Evolutionary conservation across 371 early-diverging fungal genomes (phyloP).

Genomic region (Circinella minor): DNA sequence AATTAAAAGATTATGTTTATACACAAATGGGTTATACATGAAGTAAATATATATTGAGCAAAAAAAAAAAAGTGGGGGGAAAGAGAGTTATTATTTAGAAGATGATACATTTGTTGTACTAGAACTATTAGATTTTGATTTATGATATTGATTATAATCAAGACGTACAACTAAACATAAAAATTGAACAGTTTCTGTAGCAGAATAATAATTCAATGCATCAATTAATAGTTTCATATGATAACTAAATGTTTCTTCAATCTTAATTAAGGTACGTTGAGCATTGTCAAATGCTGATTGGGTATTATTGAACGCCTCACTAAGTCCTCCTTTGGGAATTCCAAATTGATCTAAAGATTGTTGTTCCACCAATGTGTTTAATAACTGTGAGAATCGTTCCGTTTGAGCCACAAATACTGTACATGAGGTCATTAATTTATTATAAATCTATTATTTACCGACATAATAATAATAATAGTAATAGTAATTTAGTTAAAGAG

Average conservation of each 20-base stretch:
- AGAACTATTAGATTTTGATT: background rate
- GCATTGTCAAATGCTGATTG: constrained; percentile 31
- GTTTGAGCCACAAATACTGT: constrained; percentile 67
- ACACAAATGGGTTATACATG: no score
- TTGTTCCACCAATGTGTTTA: constrained; percentile 43
- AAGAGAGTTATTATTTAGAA: no score
- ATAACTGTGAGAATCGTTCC: constrained; percentile 48
- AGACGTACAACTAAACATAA: constrained; percentile 77
- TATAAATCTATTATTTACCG: constrained; percentile 58
- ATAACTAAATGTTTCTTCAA: constrained; percentile 68
- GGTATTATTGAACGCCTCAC: constrained; percentile 14
- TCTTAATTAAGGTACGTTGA: constrained; percentile 45
- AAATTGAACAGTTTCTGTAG: constrained; percentile 75
- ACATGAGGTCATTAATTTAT: constrained; percentile 71
- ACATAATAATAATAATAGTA: no score
- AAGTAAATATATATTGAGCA: no score
- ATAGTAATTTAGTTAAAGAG: no score
- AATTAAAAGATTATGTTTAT: no score
- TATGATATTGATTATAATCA: constrained; percentile 66
- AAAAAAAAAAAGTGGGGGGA: no score
- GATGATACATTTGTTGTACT: background rate
- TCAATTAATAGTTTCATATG: constrained; percentile 76
- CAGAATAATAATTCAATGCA: constrained; percentile 77
- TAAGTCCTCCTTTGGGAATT: constrained; percentile 37
- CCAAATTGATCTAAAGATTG: constrained; percentile 48